Evolutionary conservation across 176 grass and related monocot species (phyloP), one percentile per base, ranked within the genome.

Genomic region (Oryza glumipatula): DNA sequence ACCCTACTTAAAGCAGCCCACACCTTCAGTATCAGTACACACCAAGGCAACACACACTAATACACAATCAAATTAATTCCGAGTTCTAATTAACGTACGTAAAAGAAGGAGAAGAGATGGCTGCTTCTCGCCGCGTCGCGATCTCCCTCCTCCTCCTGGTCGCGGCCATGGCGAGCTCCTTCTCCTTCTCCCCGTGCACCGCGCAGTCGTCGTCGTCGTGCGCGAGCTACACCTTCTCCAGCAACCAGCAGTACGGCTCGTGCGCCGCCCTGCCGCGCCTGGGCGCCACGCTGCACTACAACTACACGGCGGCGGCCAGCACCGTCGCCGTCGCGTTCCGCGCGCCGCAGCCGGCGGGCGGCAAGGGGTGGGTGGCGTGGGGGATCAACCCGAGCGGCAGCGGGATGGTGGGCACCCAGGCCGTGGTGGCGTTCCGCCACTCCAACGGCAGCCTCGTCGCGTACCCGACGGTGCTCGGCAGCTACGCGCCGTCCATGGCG

Each of bases 201-300:
- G 51, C 72, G 3, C 46, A 19, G 47, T 30, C 30, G 0, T 21
- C 30, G 4, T 41, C 39, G 39, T 41, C 87, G 22, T 98, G 95
- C 78, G 78, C 92, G 2, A 84, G 82, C 82, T 83, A 91, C 82
- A 94, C 87, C 81, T 98, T 94, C 82, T 94, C 95, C 9, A 49
- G 82, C 92, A 87, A 65, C 61, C 81, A 66, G 43, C 67, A 35
- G 12, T 98, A 92, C 77, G 86, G 15, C 35, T 93, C 95, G 60
- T 98, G 95, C 78, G 72, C 74, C 22, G 33, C 82, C 85, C 90
- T 98, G 39, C 92, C 84, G 1, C 88, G 80, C 9, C 83, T 98
- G 5, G 95, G 92, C 9, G 91, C 95, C 73, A 84, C 95, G 60
- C 92, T 98, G 77, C 76, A 94, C 89, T 94, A 98, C 90, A 93